A percentile compares a stretch with the other conserved stretches of the same genome.
Conservation (phyloP, 148 eudicot genomes). For the Amaranthus palmeri region DNA sequence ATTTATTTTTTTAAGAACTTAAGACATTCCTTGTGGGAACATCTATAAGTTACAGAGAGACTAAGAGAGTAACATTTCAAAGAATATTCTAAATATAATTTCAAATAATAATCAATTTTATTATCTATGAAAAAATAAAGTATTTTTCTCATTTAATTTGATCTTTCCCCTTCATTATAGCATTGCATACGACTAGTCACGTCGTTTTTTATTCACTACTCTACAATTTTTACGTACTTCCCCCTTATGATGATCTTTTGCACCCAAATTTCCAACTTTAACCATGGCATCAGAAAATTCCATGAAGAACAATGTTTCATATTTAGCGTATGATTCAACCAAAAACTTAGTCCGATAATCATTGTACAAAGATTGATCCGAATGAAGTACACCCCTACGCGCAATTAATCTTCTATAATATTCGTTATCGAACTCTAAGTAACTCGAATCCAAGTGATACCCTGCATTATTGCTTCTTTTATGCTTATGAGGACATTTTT, state of each 20-base stretch:
- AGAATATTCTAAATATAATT: background rate
- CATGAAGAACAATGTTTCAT: constrained; percentile 39
- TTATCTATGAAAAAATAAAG: too few species aligned
- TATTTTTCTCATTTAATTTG: too few species aligned
- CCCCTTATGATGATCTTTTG: constrained; percentile 28
- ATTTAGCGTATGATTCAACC: constrained; percentile 47
- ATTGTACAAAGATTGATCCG: constrained; percentile 43
- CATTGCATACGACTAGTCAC: background rate
- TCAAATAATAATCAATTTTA: too few species aligned
- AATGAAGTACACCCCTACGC: constrained; percentile 44
- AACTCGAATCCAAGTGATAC: constrained; percentile 42
- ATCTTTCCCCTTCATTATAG: background rate
- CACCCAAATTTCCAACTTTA: constrained; percentile 48
- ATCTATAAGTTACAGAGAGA: background rate
- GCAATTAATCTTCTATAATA: constrained; percentile 51
- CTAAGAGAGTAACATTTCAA: background rate
- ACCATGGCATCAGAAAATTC: constrained; percentile 58
- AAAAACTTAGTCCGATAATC: constrained; percentile 46
- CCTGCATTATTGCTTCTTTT: constrained; percentile 47
- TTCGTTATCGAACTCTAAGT: constrained; percentile 43
- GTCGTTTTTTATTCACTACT: constrained; percentile 31
- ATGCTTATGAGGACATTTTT: constrained; percentile 35
- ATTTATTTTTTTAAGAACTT: too few species aligned
- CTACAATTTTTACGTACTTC: constrained; percentile 49
- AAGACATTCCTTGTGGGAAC: background rate